Percentiles rank a stretch among this genome's conserved stretches.
These are phyloP conservation scores for Solanum lycopersicoides DNA, from an alignment of 257 asterid species.

Conservation along the genomic window DNA sequence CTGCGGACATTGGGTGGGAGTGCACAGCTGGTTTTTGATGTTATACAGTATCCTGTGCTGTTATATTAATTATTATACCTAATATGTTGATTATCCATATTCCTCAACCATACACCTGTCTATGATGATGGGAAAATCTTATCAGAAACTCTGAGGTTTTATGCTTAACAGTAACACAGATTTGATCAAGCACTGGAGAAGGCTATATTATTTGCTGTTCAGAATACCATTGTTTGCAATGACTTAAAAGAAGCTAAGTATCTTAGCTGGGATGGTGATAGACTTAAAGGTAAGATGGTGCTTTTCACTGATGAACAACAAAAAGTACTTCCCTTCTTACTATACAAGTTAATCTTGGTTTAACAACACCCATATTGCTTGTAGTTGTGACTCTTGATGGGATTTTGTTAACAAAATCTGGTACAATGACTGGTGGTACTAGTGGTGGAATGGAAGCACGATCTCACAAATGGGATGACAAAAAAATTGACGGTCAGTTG, in stretches of 20 bases:
- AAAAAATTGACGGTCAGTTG: constrained; percentile 67
- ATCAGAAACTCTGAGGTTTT: constrained; percentile 2
- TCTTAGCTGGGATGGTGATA: constrained; percentile 92
- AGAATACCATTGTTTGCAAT: constrained; percentile 93
- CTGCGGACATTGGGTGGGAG: constrained; percentile 91
- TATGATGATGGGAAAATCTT: neutral
- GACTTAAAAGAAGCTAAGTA: constrained; percentile 85
- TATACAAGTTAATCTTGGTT: neutral
- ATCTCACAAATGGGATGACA: constrained; percentile 98
- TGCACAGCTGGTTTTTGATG: constrained; percentile 84
- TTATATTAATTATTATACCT: neutral
- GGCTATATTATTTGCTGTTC: constrained; percentile 93
- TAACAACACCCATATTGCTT: neutral
- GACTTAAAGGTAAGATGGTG: constrained; percentile 59
- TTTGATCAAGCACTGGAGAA: constrained; percentile 74
- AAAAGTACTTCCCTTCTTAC: neutral
- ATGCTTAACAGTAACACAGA: constrained; percentile 49
- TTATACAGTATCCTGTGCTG: constrained; percentile 79
- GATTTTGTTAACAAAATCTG: constrained; percentile 84
- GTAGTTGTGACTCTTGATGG: constrained; percentile 95
- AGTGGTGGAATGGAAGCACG: constrained; percentile 99
- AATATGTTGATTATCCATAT: neutral
- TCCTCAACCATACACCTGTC: neutral
- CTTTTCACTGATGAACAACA: neutral
- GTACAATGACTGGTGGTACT: constrained; percentile 99